Evolutionary conservation across 148 eudicot species (phyloP), one percentile per base, ranked within the genome.

Genomic region (Heliamphora exappendiculata): DNA sequence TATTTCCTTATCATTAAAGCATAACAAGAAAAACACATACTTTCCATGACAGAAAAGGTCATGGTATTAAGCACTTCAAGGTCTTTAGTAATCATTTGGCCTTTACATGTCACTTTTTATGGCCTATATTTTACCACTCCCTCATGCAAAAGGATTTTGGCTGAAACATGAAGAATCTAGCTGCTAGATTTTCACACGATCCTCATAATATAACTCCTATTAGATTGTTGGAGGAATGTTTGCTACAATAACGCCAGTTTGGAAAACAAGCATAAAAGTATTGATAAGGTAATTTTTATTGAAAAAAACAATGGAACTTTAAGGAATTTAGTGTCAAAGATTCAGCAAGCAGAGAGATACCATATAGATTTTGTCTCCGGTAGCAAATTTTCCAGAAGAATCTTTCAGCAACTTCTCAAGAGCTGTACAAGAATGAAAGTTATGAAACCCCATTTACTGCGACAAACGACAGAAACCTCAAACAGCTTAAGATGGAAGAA

Each of bases 321-420:
- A n/a, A n/a, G n/a, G n/a, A n/a, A n/a, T n/a, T 37, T 45, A 0
- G 11, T 1, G 70, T 39, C 16, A 64, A 58, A 75, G 24, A 8
- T 17, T 19, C 37, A n/a, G 65, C 42, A 33, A 39, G 65, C 42
- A 58, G 67, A 78, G 47, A 49, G 55, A 44, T 36, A 86, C 88
- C 88, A 86, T 75, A 73, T 76, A 79, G 51, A 81, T 78, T 81
- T 81, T 74, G 63, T 86, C 86, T 69, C 88, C 88, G 3, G 65
- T 83, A 57, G 86, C 80, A 75, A 75, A 85, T 76, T 45, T 83
- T 49, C 86, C 86, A 53, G 88, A 76, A 44, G 17, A 64, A 65
- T 79, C 81, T 79, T 81, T 81, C 9, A 86, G 81, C 79, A 86
- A 78, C 45, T 74, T 86, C 76, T 86, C 88, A 53, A 86, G 78